These are phyloP conservation scores for Dionaea muscipula DNA, from an alignment of 179 eudicot genomes.

Conservation along the genomic window DNA sequence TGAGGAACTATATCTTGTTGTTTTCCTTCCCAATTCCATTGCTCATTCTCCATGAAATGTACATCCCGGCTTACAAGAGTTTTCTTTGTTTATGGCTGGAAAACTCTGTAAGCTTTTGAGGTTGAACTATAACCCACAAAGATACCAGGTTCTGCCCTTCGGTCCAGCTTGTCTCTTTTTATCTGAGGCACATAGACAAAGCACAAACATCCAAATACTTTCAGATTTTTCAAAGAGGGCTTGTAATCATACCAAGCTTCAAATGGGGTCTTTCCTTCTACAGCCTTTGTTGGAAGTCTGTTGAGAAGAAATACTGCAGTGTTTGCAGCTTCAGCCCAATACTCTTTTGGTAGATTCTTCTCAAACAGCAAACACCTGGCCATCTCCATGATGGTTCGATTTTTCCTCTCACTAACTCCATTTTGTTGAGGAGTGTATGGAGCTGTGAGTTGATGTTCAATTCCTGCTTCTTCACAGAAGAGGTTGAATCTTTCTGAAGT, in stretches of 20 bases:
- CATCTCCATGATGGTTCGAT: neutral
- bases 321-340: conserved; percentile 7
- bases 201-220: conserved; percentile 5
- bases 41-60: too few relatives aligned
- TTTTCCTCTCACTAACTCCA: conserved; percentile 11
- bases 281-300: conserved; percentile 3
- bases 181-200: neutral
- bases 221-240: conserved; percentile 6
- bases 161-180: conserved; percentile 3
- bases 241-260: conserved; percentile 11
- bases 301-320: neutral
- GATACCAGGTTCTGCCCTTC: neutral
- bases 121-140: conserved; percentile 2
- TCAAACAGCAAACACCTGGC: conserved; percentile 5
- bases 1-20: too few relatives aligned
- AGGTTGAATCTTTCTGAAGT: neutral
- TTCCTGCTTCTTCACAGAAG: neutral
- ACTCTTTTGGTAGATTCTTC: conserved; percentile 1
- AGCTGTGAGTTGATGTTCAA: conserved; percentile 7
- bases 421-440: conserved; percentile 8
- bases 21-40: neutral
- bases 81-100: conserved; percentile 1
- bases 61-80: neutral
- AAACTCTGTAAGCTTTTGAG: conserved; percentile 7
- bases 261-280: conserved; percentile 4